Conservation (phyloP, 2,329 filamentous ascomycete species). For the Botrytis paeoniae region DNA sequence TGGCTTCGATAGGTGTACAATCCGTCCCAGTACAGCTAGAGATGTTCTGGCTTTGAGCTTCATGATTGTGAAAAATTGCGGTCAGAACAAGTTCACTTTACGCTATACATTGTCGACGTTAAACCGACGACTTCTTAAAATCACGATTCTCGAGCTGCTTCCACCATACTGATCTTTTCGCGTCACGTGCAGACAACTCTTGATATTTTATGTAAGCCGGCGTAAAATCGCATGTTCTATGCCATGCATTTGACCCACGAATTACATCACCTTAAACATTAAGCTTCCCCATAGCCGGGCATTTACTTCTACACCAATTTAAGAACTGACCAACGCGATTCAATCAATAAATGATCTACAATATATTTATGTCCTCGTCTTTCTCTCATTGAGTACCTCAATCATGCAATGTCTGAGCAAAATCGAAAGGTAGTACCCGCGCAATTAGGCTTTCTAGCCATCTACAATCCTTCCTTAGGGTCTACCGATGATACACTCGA, state of each 20-base stretch:
- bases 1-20: neutral
- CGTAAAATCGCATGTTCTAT: neutral
- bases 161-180: neutral
- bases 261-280: constrained; percentile 1
- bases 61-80: neutral
- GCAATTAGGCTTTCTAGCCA: constrained; percentile 83
- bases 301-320: neutral
- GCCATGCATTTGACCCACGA: neutral
- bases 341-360: constrained; percentile 1
- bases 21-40: constrained; percentile 1
- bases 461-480: constrained; percentile 87
- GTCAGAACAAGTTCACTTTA: neutral
- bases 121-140: neutral
- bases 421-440: constrained; percentile 54
- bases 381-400: neutral
- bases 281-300: neutral
- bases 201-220: neutral
- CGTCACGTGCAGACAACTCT: neutral
- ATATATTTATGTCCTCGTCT: constrained; percentile 3
- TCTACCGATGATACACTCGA: constrained; percentile 56
- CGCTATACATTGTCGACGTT: neutral
- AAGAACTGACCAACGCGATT: neutral
- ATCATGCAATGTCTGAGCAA: constrained; percentile 34
- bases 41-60: constrained; percentile 8
- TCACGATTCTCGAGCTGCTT: neutral